Percentiles rank a stretch among this genome's conserved stretches.
Conservation (phyloP, 768 basidiomycete genomes). For the Xerocomus spinulosus region DNA sequence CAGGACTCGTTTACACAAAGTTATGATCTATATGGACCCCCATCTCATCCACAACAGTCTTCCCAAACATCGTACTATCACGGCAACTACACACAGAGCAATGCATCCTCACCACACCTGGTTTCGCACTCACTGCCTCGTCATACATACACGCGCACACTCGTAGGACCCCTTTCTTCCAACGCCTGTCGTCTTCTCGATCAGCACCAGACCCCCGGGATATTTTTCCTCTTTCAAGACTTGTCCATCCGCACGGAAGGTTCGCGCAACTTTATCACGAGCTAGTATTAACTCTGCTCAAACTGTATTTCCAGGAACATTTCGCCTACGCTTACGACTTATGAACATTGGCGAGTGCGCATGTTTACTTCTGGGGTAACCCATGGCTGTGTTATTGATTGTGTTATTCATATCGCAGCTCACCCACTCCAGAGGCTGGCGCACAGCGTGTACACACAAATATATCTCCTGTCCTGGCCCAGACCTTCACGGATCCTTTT, state of each 20-base stretch:
- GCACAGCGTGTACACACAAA: slow-evolving; percentile 61
- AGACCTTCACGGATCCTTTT: slow-evolving; percentile 79
- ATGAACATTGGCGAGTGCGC: slow-evolving; percentile 92
- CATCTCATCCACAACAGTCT: slow-evolving; percentile 26
- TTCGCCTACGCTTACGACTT: slow-evolving; percentile 80
- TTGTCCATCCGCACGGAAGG: slow-evolving; percentile 92
- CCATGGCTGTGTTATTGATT: slow-evolving; percentile 19
- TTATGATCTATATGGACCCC: slow-evolving; percentile 27
- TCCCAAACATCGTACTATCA: slow-evolving; percentile 31
- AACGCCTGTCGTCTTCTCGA: slow-evolving; percentile 83
- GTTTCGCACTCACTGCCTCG: slow-evolving; percentile 47
- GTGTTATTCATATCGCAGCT: slow-evolving; percentile 38
- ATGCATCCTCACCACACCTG: slow-evolving; percentile 27
- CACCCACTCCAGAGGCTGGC: slow-evolving; percentile 69
- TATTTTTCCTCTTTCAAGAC: slow-evolving; percentile 96
- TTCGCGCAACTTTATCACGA: slow-evolving; percentile 34
- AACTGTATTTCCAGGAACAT: slow-evolving; percentile 53
- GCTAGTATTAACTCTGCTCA: slow-evolving; percentile 18
- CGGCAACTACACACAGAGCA: slow-evolving; percentile 22
- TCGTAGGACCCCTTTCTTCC: slow-evolving; percentile 85
- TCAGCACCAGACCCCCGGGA: slow-evolving; percentile 78
- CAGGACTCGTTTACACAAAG: slow-evolving; percentile 24
- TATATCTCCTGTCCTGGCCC: slow-evolving; percentile 74
- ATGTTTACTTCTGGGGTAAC: slow-evolving; percentile 13
- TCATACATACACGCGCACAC: slow-evolving; percentile 76